phyloP scores from a whole-genome alignment of 768 basidiomycete genomes.

The Collybia sordida region DNA sequence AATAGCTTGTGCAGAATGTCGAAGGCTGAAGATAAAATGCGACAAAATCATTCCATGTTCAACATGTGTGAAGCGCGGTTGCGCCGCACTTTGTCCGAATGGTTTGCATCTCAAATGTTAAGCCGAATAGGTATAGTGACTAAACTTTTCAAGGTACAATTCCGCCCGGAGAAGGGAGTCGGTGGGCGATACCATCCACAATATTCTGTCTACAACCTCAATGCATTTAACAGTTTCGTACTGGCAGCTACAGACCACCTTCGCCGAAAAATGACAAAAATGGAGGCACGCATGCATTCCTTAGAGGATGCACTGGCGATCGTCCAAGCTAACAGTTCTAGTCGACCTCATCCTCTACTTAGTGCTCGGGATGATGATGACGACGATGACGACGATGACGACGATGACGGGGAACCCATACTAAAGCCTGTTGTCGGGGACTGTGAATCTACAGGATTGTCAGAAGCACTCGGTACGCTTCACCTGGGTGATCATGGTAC shows the following conservation, averaged over 20 bases:
- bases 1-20: conserved; percentile 44
- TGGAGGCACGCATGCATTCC: conserved; percentile 51
- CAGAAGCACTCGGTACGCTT: conserved; percentile 42
- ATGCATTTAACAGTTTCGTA: conserved; percentile 39
- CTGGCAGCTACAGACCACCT: conserved; percentile 53
- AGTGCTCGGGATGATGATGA: conserved; percentile 15
- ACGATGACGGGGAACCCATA: conserved; percentile 25
- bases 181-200: conserved; percentile 27
- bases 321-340: conserved; percentile 36
- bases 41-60: conserved; percentile 42
- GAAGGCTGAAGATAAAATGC: conserved; percentile 41
- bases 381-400: conserved; percentile 34
- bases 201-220: neutral
- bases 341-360: conserved; percentile 43
- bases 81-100: conserved; percentile 50
- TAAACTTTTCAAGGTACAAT: conserved; percentile 40
- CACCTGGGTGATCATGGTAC: conserved; percentile 41
- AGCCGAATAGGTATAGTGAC: neutral
- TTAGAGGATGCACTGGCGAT: conserved; percentile 57
- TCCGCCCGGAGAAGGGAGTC: conserved; percentile 54
- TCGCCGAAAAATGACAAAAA: conserved; percentile 39
- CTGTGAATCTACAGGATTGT: conserved; percentile 21
- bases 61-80: conserved; percentile 53
- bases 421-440: conserved; percentile 28
- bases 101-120: conserved; percentile 28